phyloP scores from a whole-genome alignment of 192 early-diverging fungal genomes.

The Linnemannia zychae region DNA sequence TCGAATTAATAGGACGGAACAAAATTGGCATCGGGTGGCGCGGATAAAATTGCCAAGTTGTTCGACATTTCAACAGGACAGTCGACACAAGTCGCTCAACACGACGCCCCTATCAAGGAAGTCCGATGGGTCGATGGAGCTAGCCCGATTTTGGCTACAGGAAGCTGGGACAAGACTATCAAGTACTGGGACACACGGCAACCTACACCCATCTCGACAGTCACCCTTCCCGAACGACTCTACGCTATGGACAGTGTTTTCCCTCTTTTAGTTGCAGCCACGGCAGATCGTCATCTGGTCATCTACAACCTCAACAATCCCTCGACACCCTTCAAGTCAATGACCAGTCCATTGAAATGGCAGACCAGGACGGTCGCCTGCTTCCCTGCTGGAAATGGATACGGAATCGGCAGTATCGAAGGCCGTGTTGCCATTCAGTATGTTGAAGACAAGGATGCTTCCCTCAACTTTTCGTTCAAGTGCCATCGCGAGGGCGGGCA shows the following conservation, averaged over 20 bases:
- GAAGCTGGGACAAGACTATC: conserved; percentile 96
- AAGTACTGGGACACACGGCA: conserved; percentile 95
- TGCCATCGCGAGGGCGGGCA: conserved; percentile 85
- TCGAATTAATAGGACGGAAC: conserved; percentile 84
- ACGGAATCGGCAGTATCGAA: conserved; percentile 94
- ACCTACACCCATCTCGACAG: conserved; percentile 78
- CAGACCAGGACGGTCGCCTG: conserved; percentile 89
- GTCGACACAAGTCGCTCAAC: conserved; percentile 85
- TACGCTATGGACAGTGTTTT: conserved; percentile 91
- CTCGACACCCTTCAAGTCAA: conserved; percentile 74
- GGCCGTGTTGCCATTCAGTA: conserved; percentile 95
- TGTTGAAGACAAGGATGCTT: conserved; percentile 83
- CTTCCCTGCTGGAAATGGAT: conserved; percentile 84
- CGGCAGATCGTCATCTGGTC: conserved; percentile 87
- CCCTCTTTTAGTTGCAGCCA: conserved; percentile 91
- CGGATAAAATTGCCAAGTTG: conserved; percentile 90
- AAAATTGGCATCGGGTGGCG: conserved; percentile 90
- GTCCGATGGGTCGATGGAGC: conserved; percentile 81
- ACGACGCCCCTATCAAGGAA: conserved; percentile 91
- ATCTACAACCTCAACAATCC: conserved; percentile 90
- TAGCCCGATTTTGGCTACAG: conserved; percentile 83
- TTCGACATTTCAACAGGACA: conserved; percentile 89
- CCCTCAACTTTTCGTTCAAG: conserved; percentile 90
- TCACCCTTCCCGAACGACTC: conserved; percentile 86
- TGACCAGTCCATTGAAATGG: conserved; percentile 81